Base-by-base conservation (phyloP, 2,329 filamentous ascomycete species). In the Penicillium sp. region DNA sequence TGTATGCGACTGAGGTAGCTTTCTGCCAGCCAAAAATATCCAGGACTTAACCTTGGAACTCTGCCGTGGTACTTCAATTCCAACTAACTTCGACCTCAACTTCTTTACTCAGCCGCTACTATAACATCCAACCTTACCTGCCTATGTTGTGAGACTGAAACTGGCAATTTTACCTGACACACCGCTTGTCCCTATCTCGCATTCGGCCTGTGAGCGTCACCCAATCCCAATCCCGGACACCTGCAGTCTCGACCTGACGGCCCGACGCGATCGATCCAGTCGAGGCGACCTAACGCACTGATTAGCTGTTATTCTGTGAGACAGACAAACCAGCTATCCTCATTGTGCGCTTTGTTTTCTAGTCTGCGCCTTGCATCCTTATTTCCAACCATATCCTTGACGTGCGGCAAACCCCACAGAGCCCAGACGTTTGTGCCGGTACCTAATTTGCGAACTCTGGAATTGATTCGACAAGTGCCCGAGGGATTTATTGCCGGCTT, bases 81-180 rank as follows among this genome's bases (percentile, higher is more conserved):
- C 55, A 41, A n/a, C 45, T 45, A 38, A 51, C 49, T 19, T 50
- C 27, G n/a, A 19, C 46, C 13, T 51, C 39, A 34, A 25, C 50
- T n/a, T 39, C 27, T 53, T 48, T 23, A 50, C 36, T 45, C 39
- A 31, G 34, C 29, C 21, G 5, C 33, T 38, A 33, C 44, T 51
- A 34, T 23, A 13, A 27, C 3, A 31, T n/a, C 4, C 41, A 47
- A 38, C 19, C 38, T 23, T 53, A 31, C 19, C 34, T 54, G 40
- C 41, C 51, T 55, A 75, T 73, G 62, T 58, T 55, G 73, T 74
- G 73, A 76, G 73, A 72, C 73, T 74, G 64, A 64, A 68, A 27
- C 29, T 2, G 11, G 15, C 5, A 1, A 21, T 36, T 29, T 16
- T 19, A 45, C 21, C n/a, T 21, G 16, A 34, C 11, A 52, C 40